These are phyloP conservation scores for Naegleria fowleri DNA, from an alignment of 208 protist genomes.

Conservation along the genomic window DNA sequence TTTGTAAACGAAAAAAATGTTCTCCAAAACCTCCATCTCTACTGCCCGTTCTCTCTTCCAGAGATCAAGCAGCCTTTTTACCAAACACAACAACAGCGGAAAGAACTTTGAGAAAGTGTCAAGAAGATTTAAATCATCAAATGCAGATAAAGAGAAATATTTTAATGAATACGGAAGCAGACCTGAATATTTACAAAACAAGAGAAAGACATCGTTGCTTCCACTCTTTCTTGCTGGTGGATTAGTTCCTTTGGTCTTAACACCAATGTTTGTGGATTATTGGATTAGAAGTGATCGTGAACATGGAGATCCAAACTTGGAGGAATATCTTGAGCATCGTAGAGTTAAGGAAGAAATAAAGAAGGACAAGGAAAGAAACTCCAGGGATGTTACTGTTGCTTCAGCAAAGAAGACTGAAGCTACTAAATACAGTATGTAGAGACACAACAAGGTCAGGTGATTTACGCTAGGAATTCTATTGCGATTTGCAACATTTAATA, in stretches of 20 bases:
- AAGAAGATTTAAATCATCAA: not conserved
- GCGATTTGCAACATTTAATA: not conserved
- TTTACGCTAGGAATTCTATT: not conserved
- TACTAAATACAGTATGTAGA: constrained; percentile 14
- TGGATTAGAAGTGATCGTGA: not conserved
- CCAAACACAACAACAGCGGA: not conserved
- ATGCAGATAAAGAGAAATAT: not conserved
- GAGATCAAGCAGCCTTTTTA: not conserved
- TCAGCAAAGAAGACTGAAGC: not conserved
- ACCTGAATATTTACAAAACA: constrained; percentile 13
- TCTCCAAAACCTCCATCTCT: not conserved
- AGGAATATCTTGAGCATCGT: not conserved
- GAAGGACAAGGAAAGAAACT: not conserved
- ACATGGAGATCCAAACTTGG: not conserved
- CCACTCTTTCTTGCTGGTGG: not conserved
- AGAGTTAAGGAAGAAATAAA: not conserved
- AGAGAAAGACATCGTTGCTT: not conserved
- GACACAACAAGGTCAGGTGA: not conserved
- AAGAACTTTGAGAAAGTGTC: not conserved
- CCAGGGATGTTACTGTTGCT: not conserved
- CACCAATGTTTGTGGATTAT: not conserved
- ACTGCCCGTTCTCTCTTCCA: not conserved
- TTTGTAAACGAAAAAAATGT: not conserved
- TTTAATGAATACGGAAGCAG: not conserved
- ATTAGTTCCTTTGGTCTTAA: not conserved